phyloP scores from a whole-genome alignment of 169 alveolate species.

The Eimeria nieschulzi region DNA sequence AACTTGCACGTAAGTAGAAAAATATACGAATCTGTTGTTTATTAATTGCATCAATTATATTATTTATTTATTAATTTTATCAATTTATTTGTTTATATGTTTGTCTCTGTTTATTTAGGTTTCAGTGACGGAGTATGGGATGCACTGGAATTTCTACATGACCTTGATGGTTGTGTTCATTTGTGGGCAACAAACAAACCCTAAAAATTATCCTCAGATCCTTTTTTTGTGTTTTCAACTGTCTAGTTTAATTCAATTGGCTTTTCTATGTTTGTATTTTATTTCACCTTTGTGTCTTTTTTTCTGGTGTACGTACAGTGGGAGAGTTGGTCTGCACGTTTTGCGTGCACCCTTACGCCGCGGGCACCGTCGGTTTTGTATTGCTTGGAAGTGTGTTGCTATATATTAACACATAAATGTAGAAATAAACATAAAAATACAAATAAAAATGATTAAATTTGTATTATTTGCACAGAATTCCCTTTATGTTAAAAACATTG shows the following conservation, averaged over 20 bases:
- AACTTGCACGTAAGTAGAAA: conserved; percentile 17
- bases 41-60: background rate
- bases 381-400: conserved; percentile 26
- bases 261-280: background rate
- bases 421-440: too few relatives aligned
- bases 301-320: conserved; percentile 19
- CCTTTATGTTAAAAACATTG: too few relatives aligned
- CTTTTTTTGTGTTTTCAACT: background rate
- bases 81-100: background rate
- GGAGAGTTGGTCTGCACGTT: conserved; percentile 51
- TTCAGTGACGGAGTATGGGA: conserved; percentile 67
- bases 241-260: background rate
- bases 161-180: conserved; percentile 65
- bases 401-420: too few relatives aligned
- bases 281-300: background rate
- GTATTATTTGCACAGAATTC: too few relatives aligned
- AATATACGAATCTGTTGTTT: background rate
- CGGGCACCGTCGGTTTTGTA: conserved; percentile 4
- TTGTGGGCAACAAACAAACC: conserved; percentile 21
- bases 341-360: conserved; percentile 44
- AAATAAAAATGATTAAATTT: too few relatives aligned
- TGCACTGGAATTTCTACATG: conserved; percentile 71
- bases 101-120: conserved; percentile 7
- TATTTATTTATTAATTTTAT: background rate
- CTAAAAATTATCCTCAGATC: background rate